Evolutionary conservation across 1,284 basidiomycete species (phyloP), one percentile per base, ranked within the genome.

Genomic region (Tetrapyrgos nigripes): DNA sequence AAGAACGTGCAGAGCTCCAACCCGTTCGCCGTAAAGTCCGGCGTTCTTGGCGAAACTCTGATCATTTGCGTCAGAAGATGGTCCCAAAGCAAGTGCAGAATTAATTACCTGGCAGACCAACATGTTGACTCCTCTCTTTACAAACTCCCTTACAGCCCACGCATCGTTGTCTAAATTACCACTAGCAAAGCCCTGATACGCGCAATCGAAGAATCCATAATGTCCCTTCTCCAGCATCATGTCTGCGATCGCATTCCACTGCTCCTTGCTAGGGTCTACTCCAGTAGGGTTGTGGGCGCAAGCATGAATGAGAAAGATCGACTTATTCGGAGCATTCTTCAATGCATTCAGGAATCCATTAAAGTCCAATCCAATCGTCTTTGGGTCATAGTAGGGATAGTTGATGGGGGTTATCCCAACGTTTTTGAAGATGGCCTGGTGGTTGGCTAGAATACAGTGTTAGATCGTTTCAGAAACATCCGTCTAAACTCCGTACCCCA

Each of bases 221-320:
- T 96, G 95, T 19, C 84, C 81, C 77, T 91, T 93, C 54, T 82
- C 76, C 46, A 89, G 72, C 73, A 98, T 89, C 53, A 91, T 79
- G 46, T 91, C 83, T 52, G 90, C 91, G 66, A 98, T 86, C 63
- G 84, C 74, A 64, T 86, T 80, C 97, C 97, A 99, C 72, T 99
- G 93, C 62, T 92, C 91, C 51, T 79, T 76, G 26, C 93, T 96
- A 29, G 96, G 93, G 76, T 99, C 97, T 8, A 97, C 94, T 2
- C 97, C 96, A 0, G 96, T 98, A 3, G 97, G 97, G 70, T 97
- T 96, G 74, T 97, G 96, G 43, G 97, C 97, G 73, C 96, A 96
- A 8, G 94, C 93, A 70, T 97, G 94, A 46, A 99, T 74, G 62
- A 99, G 77, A 73, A 98, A 92, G 50, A 96, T 90, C 3, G 94